A percentile compares a stretch with the other conserved stretches of the same genome.
phyloP scores from a whole-genome alignment of 495 filamentous ascomycete species.

The Neurospora sp. region DNA sequence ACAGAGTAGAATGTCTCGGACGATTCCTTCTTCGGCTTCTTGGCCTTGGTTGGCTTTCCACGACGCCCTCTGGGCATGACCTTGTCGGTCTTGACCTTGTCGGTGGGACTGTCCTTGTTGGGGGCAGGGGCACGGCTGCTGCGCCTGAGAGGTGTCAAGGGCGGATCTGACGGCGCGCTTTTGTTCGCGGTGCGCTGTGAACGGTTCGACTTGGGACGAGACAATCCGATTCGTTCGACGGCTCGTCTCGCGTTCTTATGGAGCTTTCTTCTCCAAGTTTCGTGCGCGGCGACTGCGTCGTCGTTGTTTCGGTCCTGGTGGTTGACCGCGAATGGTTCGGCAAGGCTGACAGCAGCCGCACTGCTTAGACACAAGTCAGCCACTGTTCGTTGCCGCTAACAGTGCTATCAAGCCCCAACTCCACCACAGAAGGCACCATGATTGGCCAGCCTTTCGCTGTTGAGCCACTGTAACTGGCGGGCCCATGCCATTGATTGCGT shows the following conservation, averaged over 20 bases:
- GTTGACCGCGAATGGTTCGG: neutral
- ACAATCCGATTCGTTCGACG: neutral
- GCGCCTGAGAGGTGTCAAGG: neutral
- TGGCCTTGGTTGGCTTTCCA: neutral
- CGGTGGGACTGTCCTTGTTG: neutral
- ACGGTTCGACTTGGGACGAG: neutral
- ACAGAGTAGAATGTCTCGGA: constrained; percentile 17
- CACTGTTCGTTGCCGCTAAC: neutral
- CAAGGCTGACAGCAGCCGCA: neutral
- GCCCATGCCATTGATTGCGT: neutral
- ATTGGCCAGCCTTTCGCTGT: neutral
- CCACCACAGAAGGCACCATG: neutral
- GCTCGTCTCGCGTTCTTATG: neutral
- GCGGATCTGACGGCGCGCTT: neutral
- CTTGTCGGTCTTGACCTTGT: neutral
- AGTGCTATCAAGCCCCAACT: neutral
- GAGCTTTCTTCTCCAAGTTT: neutral
- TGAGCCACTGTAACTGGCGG: neutral
- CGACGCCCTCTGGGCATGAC: neutral
- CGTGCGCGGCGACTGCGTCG: neutral
- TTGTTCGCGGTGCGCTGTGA: neutral
- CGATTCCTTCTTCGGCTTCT: neutral
- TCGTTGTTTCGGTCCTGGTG: neutral
- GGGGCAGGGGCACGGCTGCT: neutral
- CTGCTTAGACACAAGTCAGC: neutral